phyloP scores from a whole-genome alignment of 441 rosid genomes.

The Arabidopsis hybrid region DNA sequence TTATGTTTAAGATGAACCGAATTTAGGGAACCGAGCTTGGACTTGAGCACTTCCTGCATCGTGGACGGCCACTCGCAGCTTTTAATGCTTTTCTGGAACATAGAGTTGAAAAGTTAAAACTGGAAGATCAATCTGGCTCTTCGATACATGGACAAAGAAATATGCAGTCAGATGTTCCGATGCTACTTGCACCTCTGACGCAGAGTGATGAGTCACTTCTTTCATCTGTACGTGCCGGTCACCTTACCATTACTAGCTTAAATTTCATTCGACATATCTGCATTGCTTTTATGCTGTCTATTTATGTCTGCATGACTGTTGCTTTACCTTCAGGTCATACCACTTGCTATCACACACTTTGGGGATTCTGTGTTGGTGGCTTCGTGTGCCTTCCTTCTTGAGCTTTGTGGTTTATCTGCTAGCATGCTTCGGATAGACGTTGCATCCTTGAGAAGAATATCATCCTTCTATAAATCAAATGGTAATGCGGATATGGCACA shows the following conservation, averaged over 20 bases:
- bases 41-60: conserved; percentile 95
- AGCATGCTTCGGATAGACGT: conserved; percentile 88
- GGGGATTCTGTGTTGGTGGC: conserved; percentile 89
- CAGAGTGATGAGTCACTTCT: conserved; percentile 78
- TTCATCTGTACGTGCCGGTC: conserved; percentile 77
- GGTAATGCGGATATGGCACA: conserved; percentile 54
- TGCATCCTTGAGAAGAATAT: conserved; percentile 87
- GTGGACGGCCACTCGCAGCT: conserved; percentile 98
- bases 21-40: conserved; percentile 89
- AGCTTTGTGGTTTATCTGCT: conserved; percentile 95
- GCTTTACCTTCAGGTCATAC: conserved; percentile 72
- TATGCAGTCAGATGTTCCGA: conserved; percentile 89
- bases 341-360: conserved; percentile 92
- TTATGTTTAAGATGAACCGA: conserved; percentile 33
- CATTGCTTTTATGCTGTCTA: conserved; percentile 18
- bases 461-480: conserved; percentile 71
- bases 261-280: conserved; percentile 10
- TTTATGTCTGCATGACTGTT: conserved; percentile 28
- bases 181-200: conserved; percentile 81
- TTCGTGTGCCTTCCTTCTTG: conserved; percentile 88
- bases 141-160: conserved; percentile 66
- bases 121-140: conserved; percentile 64
- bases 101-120: conserved; percentile 77
- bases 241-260: conserved; percentile 35
- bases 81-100: conserved; percentile 82